phyloP scores from a whole-genome alignment of 306 rosid genomes.

The Lagenaria siceraria region DNA sequence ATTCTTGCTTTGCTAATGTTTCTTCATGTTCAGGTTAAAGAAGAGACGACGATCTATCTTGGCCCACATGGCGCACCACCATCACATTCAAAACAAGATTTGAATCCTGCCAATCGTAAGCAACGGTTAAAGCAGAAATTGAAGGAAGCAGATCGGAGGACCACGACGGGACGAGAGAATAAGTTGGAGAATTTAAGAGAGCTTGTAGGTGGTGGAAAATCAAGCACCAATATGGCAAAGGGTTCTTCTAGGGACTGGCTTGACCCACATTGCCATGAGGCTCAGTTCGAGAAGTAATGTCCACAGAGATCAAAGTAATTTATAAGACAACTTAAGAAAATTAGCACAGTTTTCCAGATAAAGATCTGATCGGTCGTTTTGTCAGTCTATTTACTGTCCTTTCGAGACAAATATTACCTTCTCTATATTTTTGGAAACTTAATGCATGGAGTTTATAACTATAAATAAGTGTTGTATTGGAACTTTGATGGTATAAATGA shows the following conservation, averaged over 20 bases:
- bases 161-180: constrained; percentile 62
- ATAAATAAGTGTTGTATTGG: background rate
- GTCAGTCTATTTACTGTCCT: background rate
- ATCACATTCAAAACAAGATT: constrained; percentile 62
- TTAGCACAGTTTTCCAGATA: background rate
- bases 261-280: constrained; percentile 90
- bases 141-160: constrained; percentile 80
- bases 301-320: constrained; percentile 15
- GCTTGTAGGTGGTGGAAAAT: constrained; percentile 74
- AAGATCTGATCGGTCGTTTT: background rate
- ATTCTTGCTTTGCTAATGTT: background rate
- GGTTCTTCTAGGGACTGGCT: constrained; percentile 74
- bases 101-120: constrained; percentile 42
- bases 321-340: background rate
- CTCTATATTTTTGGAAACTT: background rate
- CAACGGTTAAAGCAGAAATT: constrained; percentile 73
- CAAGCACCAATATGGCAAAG: constrained; percentile 27
- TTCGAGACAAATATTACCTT: background rate
- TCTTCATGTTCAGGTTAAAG: constrained; percentile 32
- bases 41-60: constrained; percentile 69
- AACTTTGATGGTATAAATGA: background rate
- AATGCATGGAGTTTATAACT: background rate
- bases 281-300: constrained; percentile 65
- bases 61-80: constrained; percentile 97
- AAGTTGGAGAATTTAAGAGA: constrained; percentile 74